Evolutionary conservation across 2,329 filamentous ascomycete genomes (phyloP).

Genomic region (Verticillium dahliae): DNA sequence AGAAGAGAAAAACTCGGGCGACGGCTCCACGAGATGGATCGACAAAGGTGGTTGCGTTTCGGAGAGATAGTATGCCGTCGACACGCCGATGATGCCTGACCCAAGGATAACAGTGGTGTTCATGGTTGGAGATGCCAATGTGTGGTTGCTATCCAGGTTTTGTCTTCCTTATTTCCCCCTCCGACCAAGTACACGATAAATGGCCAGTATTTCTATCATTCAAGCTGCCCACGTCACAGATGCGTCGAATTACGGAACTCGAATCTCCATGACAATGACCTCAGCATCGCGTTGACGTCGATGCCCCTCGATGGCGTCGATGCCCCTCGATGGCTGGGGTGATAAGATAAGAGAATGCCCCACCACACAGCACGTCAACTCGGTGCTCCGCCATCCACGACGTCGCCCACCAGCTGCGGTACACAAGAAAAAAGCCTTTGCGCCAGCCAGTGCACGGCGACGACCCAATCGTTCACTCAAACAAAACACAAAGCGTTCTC

Average conservation of each 20-base stretch:
- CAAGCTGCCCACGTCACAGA: background rate
- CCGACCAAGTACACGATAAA: too few relatives aligned
- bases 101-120: slow-evolving; percentile 60
- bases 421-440: background rate
- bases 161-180: too few relatives aligned
- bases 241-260: too few relatives aligned
- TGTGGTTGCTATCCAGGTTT: too few relatives aligned
- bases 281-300: background rate
- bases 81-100: slow-evolving; percentile 62
- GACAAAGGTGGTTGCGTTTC: slow-evolving; percentile 31
- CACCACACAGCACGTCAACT: background rate
- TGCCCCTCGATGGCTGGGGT: background rate
- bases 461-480: background rate
- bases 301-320: background rate
- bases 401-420: background rate
- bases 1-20: slow-evolving; percentile 57
- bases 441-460: background rate
- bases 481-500: background rate
- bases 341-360: background rate
- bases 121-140: slow-evolving; percentile 17
- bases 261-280: too few relatives aligned
- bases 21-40: slow-evolving; percentile 41
- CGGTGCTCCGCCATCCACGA: background rate
- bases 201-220: too few relatives aligned
- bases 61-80: slow-evolving; percentile 67